These are phyloP conservation scores for Ormosia emarginata DNA, from an alignment of 306 rosid genomes.

Conservation along the genomic window DNA sequence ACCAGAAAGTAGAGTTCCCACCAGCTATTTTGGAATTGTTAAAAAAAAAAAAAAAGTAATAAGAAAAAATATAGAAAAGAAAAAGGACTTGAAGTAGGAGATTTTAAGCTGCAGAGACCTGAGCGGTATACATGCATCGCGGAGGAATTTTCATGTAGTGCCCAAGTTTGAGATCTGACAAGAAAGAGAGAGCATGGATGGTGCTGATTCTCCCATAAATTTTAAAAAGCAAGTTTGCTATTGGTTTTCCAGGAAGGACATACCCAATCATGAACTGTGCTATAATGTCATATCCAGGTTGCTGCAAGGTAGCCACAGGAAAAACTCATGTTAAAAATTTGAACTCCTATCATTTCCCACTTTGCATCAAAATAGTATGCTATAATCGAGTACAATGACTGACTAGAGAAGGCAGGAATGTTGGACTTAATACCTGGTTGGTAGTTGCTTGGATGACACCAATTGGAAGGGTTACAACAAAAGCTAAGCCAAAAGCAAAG, in stretches of 20 bases:
- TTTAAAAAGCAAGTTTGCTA: constrained; percentile 91
- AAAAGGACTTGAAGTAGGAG: background rate
- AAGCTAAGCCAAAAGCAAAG: constrained; percentile 81
- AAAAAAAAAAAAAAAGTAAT: background rate
- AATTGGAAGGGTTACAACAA: constrained; percentile 89
- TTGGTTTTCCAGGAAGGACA: constrained; percentile 90
- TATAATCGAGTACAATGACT: background rate
- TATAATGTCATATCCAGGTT: constrained; percentile 98
- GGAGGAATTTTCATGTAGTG: constrained; percentile 99
- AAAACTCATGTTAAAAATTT: background rate
- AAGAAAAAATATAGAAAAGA: background rate
- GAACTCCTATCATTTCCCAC: background rate
- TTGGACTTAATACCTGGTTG: constrained; percentile 61
- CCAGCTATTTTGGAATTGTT: constrained; percentile 50
- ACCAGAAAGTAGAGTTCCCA: constrained; percentile 82
- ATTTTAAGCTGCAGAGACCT: constrained; percentile 48
- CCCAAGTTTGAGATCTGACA: constrained; percentile 95
- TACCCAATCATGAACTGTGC: constrained; percentile 97
- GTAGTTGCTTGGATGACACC: constrained; percentile 99
- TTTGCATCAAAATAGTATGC: constrained; percentile 2
- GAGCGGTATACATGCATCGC: constrained; percentile 86
- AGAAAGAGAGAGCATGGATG: constrained; percentile 91
- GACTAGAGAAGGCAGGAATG: background rate
- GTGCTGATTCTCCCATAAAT: constrained; percentile 98
- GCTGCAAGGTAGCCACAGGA: constrained; percentile 51